These are phyloP conservation scores for Colletotrichum liaoningense DNA, from an alignment of 2,329 filamentous ascomycete genomes.

Conservation along the genomic window DNA sequence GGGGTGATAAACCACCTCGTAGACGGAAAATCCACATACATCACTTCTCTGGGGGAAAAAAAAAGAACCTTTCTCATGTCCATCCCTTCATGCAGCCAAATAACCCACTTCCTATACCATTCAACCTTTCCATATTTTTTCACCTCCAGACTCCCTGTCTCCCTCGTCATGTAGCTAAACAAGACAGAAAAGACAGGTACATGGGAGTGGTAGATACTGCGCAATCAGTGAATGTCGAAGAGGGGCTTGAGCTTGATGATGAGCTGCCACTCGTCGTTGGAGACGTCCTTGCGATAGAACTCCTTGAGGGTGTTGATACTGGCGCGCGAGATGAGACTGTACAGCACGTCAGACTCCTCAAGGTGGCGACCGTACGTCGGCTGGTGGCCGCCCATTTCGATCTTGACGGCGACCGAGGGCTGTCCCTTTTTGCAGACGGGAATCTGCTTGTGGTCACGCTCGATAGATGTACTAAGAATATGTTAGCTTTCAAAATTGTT, in stretches of 20 bases:
- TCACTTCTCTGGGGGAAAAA: conserved; percentile 3
- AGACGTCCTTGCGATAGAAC: conserved; percentile 89
- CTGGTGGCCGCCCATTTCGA: conserved; percentile 92
- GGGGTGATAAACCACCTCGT: neutral
- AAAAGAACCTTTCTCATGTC: neutral
- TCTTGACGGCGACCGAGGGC: conserved; percentile 97
- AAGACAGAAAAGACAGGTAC: neutral
- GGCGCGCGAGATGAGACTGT: conserved; percentile 86
- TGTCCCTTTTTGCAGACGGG: conserved; percentile 93
- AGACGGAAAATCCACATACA: conserved; percentile 17
- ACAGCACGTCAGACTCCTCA: conserved; percentile 89
- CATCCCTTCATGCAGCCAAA: neutral
- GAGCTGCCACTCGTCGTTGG: conserved; percentile 92
- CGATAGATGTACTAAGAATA: conserved; percentile 83
- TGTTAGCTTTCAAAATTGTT: conserved; percentile 38
- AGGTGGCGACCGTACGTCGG: conserved; percentile 95
- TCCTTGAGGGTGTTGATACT: conserved; percentile 97
- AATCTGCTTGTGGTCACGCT: conserved; percentile 97
- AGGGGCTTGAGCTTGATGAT: conserved; percentile 95
- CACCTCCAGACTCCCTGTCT: neutral
- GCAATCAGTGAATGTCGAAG: conserved; percentile 82
- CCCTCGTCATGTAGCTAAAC: neutral
- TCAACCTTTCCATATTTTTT: neutral
- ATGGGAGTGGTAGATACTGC: neutral
- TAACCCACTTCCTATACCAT: neutral